Evolutionary conservation across 176 grass and related monocot species (phyloP), one percentile per base, ranked within the genome.

Genomic region (Bonia amplexicaulis): DNA sequence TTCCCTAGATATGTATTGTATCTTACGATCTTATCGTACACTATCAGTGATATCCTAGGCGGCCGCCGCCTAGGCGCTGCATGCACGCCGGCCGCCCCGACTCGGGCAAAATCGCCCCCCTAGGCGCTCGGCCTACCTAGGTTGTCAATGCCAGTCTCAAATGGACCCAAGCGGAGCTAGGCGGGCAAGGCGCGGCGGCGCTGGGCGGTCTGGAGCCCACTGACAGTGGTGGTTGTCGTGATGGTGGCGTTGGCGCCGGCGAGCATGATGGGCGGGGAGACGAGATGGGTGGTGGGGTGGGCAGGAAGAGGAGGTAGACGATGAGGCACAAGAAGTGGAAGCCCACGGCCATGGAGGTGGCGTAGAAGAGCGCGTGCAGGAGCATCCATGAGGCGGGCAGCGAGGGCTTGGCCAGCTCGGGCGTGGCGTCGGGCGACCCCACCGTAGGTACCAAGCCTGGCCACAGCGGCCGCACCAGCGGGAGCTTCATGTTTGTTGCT

Each of bases 301-400:
- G 73, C 17, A 92, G 94, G 90, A 98, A 95, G 73, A 98, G 86
- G 23, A 98, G 89, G 89, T 81, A 98, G 29, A 98, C 90, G 73
- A 95, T 90, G 61, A 98, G 96, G 57, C 96, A 93, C 4, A 93
- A 98, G 87, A 95, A 95, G 51, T 91, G 91, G 87, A 98, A 95
- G 20, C 96, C 93, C 19, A 98, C 89, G 29, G 94, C 85, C 83
- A 93, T 94, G 85, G 91, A 92, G 8, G 88, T 90, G 26, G 83
- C 80, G 83, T 93, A 98, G 89, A 94, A 98, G 58, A 95, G 77
- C 29, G 90, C 86, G 69, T 98, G 96, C 57, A 98, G 87, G 12
- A 95, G 64, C 15, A 98, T 71, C 95, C 93, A 95, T 26, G 92
- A 72, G 0, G 86, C 37, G 0, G 87, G 88, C 20, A 89, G 70